These are phyloP conservation scores for Nigrospora osmanthi DNA, from an alignment of 2,329 filamentous ascomycete species.

Conservation along the genomic window DNA sequence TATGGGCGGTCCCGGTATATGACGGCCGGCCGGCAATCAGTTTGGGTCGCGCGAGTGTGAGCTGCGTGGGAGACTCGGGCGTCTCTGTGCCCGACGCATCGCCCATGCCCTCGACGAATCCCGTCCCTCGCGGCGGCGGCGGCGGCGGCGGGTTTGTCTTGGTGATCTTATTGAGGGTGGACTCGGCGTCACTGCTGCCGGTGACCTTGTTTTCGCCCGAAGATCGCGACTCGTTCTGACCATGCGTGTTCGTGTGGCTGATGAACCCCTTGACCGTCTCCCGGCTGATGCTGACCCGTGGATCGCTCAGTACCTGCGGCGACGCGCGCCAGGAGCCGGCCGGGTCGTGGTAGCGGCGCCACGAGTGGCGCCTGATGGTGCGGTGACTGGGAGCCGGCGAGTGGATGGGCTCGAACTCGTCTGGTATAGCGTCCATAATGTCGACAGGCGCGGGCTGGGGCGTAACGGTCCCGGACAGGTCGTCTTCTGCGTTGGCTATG, in stretches of 20 bases:
- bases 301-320: slow-evolving; percentile 26
- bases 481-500: slow-evolving; percentile 2
- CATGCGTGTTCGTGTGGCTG: slow-evolving; percentile 10
- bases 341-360: slow-evolving; percentile 32
- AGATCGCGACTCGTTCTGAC: slow-evolving; percentile 9
- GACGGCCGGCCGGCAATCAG: slow-evolving; percentile 22
- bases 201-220: slow-evolving; percentile 20
- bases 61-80: not conserved
- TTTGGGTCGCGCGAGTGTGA: slow-evolving; percentile 15
- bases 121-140: slow-evolving; percentile 20
- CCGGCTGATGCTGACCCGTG: slow-evolving; percentile 31
- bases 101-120: not conserved
- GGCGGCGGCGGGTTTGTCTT: slow-evolving; percentile 24
- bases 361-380: slow-evolving; percentile 29
- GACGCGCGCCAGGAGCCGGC: slow-evolving; percentile 36
- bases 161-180: slow-evolving; percentile 33
- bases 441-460: slow-evolving; percentile 16
- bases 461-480: slow-evolving; percentile 21
- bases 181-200: slow-evolving; percentile 30
- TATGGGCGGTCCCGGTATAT: slow-evolving; percentile 21
- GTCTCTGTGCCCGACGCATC: not conserved
- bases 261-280: slow-evolving; percentile 29
- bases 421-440: slow-evolving; percentile 21
- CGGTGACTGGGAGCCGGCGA: slow-evolving; percentile 26
- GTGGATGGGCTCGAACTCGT: slow-evolving; percentile 17